Base-by-base conservation (phyloP, 345 rosid species). In the Cardamine occulta region DNA sequence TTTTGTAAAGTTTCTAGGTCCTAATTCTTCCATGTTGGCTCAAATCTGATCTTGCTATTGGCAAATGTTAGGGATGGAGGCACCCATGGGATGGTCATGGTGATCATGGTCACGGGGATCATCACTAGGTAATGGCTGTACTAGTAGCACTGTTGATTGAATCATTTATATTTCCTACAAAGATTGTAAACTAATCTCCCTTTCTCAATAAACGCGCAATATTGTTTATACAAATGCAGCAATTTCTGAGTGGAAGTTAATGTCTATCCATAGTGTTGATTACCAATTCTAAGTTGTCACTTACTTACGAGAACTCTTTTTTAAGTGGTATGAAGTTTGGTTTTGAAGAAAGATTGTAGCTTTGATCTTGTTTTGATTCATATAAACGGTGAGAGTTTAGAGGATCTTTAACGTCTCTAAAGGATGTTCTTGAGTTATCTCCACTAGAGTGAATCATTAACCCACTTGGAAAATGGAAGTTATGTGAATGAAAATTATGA, bases 31-130 rank as follows among this genome's bases (percentile, higher is more conserved):
- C 4, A 62, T 35, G 54, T 21, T 66, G 19, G 26, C 58, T 63
- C 19, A 14, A 63, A 35, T 66, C 6, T 61, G 76, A 45, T 71
- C n/a, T 68, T 13, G 17, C 29, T 28, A 17, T 11, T 72, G 76
- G 32, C 57, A 47, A 47, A 24, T 76, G 65, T 3, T 75, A 93
- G 98, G 98, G 98, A 31, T 93, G 97, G 97, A 74, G 97, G 47
- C 99, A 92, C 80, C 99, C 97, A 4, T 95, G 99, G 99, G 99
- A 95, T 26, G 97, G 97, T 17, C 98, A 91, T 70, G 98, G 81
- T 67, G 98, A 87, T 81, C 93, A 89, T 32, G 93, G 92, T 68
- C 90, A 86, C 45, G 91, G 84, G 11, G 82, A 81, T 71, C 86
- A 81, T 63, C 91, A 88, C 69, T 86, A 86, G 98, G 94, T 89